A percentile compares a stretch with the other conserved stretches of the same genome.
Conservation (phyloP, 345 rosid species). For the Citrus australasica region DNA sequence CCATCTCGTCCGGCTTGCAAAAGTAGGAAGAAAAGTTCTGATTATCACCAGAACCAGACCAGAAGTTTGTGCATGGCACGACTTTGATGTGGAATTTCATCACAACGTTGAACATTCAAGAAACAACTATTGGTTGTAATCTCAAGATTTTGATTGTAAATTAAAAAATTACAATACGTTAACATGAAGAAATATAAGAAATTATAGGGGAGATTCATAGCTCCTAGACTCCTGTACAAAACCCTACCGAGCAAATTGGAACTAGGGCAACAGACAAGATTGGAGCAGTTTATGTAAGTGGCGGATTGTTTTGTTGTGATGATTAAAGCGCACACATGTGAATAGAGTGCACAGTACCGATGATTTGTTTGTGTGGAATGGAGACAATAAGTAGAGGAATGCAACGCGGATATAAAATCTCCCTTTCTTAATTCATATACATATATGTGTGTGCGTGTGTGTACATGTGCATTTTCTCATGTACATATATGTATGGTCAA, state of each 20-base stretch:
- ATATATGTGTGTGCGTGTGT: no score
- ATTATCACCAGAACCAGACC: not conserved
- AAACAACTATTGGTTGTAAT: not conserved
- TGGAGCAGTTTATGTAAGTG: conserved; percentile 14
- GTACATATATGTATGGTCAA: no score
- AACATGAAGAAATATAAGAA: not conserved
- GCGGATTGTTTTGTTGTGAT: conserved; percentile 35
- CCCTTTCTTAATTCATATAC: not conserved
- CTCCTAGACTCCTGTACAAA: conserved; percentile 1
- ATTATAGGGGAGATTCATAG: not conserved
- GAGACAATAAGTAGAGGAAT: conserved; percentile 9
- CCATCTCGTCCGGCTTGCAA: conserved; percentile 10
- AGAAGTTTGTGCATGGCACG: not conserved
- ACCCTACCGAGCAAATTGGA: conserved; percentile 13
- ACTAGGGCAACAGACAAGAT: conserved; percentile 26
- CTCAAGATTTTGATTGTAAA: not conserved
- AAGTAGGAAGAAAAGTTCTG: conserved; percentile 8
- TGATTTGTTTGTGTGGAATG: conserved; percentile 25
- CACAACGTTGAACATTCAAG: conserved; percentile 1
- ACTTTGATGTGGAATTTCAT: not conserved
- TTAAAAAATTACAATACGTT: not conserved
- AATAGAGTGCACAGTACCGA: conserved; percentile 21
- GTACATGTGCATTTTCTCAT: not conserved
- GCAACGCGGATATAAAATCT: not conserved
- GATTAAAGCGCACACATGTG: conserved; percentile 32